Conservation (phyloP, 2,329 filamentous ascomycete genomes). For the Xylariales sp. region DNA sequence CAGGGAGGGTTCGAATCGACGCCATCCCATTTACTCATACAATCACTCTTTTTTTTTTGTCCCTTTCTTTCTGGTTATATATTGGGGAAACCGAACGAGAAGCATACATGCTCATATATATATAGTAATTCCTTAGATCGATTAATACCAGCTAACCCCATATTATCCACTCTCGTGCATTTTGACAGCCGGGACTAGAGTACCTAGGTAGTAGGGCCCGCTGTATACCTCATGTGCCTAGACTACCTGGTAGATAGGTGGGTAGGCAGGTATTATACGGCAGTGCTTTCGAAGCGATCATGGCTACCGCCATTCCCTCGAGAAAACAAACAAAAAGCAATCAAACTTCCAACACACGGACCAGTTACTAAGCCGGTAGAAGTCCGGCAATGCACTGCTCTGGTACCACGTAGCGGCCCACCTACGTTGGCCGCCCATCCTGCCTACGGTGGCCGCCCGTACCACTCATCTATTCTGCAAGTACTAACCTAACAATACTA, state of each 20-base stretch:
- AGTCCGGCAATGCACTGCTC: conserved; percentile 4
- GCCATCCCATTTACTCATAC: not conserved
- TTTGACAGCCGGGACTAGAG: conserved; percentile 2
- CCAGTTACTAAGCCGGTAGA: conserved; percentile 1
- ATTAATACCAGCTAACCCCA: not conserved
- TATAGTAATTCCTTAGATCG: not conserved
- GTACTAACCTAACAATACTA: too few species aligned
- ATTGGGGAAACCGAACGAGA: not conserved
- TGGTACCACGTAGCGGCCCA: too few species aligned
- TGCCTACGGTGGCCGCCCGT: too few species aligned
- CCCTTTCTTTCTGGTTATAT: not conserved
- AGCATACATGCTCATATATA: not conserved
- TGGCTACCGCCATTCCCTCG: not conserved
- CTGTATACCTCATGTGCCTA: not conserved
- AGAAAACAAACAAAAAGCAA: not conserved
- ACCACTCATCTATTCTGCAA: too few species aligned
- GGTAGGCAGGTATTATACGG: too few species aligned
- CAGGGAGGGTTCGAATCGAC: conserved; percentile 15
- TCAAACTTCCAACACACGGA: not conserved
- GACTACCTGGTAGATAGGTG: too few species aligned
- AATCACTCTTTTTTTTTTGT: too few species aligned
- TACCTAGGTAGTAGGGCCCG: not conserved
- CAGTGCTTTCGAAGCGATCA: not conserved
- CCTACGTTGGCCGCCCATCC: too few species aligned
- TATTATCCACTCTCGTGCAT: conserved; percentile 10